Evolutionary conservation across 306 rosid species (phyloP).

Genomic region (Styphnolobium japonicum): DNA sequence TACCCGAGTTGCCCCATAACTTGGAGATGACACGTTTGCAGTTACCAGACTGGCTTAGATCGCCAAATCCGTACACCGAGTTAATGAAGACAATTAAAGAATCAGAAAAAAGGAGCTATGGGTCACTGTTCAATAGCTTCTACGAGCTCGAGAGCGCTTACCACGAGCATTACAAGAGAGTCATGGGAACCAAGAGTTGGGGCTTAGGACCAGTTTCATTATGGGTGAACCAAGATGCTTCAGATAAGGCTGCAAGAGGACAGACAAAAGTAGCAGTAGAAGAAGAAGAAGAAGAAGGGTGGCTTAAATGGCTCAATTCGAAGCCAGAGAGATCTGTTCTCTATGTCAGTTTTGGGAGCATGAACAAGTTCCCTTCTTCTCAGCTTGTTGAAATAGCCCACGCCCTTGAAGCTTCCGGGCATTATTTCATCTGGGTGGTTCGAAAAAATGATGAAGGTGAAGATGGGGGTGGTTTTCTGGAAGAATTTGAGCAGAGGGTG

Average conservation of each 20-base stretch:
- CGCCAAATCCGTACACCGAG: conserved; percentile 15
- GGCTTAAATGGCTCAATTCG: conserved; percentile 32
- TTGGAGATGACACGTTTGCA: conserved; percentile 40
- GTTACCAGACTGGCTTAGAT: conserved; percentile 36
- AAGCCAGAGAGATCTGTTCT: conserved; percentile 26
- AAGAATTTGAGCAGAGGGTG: background rate
- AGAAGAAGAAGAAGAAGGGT: conserved; percentile 15
- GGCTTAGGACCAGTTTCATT: conserved; percentile 40
- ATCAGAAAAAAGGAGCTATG: conserved; percentile 35
- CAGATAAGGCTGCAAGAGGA: conserved; percentile 33
- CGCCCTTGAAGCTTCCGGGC: conserved; percentile 21
- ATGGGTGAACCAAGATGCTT: conserved; percentile 35
- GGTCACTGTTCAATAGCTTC: conserved; percentile 38
- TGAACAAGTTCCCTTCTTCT: conserved; percentile 26
- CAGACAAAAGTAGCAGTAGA: background rate
- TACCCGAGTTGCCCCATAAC: conserved; percentile 32
- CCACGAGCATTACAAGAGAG: conserved; percentile 18
- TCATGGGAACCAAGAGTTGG: conserved; percentile 37
- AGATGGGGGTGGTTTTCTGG: background rate
- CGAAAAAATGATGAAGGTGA: conserved; percentile 11
- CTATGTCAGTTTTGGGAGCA: conserved; percentile 33
- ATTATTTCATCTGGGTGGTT: conserved; percentile 32
- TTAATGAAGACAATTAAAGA: conserved; percentile 19
- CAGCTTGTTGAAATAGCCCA: conserved; percentile 31
- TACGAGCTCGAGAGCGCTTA: conserved; percentile 34